Percentiles rank a stretch among this genome's conserved stretches.
Conservation (phyloP, 371 early-diverging fungal genomes). For the Mucor racemosus region DNA sequence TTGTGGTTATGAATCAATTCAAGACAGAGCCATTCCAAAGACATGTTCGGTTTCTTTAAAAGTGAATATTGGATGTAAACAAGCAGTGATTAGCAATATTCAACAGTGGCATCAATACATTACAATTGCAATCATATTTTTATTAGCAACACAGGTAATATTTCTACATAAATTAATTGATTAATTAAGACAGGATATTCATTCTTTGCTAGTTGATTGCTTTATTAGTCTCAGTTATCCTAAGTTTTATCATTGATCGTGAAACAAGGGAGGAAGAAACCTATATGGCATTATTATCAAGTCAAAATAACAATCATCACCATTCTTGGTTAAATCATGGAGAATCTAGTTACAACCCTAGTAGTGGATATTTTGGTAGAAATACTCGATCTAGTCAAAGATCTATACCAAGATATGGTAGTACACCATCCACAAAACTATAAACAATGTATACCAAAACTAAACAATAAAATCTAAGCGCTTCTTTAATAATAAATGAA, state of each 20-base stretch:
- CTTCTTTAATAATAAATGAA: constrained; percentile 4
- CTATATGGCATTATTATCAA: constrained; percentile 25
- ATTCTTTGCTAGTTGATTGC: constrained; percentile 16
- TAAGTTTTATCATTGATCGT: constrained; percentile 25
- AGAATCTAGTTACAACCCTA: constrained; percentile 8
- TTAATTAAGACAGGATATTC: background rate
- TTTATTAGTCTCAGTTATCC: constrained; percentile 21
- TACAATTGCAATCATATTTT: constrained; percentile 9
- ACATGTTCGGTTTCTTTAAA: constrained; percentile 18
- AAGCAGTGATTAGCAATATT: constrained; percentile 8
- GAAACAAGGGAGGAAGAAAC: constrained; percentile 35
- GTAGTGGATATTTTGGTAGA: constrained; percentile 25
- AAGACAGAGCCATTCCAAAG: constrained; percentile 28
- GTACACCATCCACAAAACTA: constrained; percentile 24
- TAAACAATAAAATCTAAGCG: background rate
- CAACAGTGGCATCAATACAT: constrained; percentile 29
- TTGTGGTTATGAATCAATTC: constrained; percentile 31
- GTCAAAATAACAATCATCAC: constrained; percentile 18
- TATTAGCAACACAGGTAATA: constrained; percentile 24
- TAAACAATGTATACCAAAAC: background rate
- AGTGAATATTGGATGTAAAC: constrained; percentile 23
- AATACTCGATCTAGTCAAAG: constrained; percentile 18
- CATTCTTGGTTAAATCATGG: constrained; percentile 13
- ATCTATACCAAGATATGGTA: constrained; percentile 33
- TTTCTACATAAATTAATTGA: background rate